These are phyloP conservation scores for Lithocarpus polystachyus DNA, from an alignment of 306 rosid genomes.

Conservation along the genomic window DNA sequence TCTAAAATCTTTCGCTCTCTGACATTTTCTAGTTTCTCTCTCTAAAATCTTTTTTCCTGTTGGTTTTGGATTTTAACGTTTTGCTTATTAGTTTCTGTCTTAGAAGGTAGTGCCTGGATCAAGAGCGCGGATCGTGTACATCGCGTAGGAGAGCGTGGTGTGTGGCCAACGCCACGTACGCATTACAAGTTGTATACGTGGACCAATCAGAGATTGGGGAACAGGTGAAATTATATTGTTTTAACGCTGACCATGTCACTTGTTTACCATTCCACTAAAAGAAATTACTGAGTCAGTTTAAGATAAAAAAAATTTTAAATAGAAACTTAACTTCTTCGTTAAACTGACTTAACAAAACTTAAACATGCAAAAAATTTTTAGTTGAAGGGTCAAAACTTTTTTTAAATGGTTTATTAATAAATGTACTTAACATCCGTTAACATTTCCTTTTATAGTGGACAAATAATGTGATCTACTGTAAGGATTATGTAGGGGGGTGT, in stretches of 20 bases:
- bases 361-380: accelerated
- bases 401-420: accelerated
- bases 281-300: too few relatives aligned
- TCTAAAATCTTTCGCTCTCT: background rate
- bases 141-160: too few relatives aligned
- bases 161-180: background rate
- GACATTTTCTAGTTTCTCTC: background rate
- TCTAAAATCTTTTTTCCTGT: too few relatives aligned
- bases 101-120: background rate
- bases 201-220: too few relatives aligned
- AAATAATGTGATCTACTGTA: accelerated
- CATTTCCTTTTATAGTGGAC: accelerated
- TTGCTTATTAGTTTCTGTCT: background rate
- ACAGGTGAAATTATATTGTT: accelerated
- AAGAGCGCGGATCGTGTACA: background rate
- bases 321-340: too few relatives aligned
- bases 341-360: too few relatives aligned
- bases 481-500: too few relatives aligned
- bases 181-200: too few relatives aligned
- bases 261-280: accelerated
- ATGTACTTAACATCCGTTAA: accelerated
- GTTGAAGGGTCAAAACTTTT: accelerated
- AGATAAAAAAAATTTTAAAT: too few relatives aligned
- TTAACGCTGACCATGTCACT: accelerated
- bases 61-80: background rate